phyloP scores from a whole-genome alignment of 192 early-diverging fungal species.

The Thamnidium elegans region DNA sequence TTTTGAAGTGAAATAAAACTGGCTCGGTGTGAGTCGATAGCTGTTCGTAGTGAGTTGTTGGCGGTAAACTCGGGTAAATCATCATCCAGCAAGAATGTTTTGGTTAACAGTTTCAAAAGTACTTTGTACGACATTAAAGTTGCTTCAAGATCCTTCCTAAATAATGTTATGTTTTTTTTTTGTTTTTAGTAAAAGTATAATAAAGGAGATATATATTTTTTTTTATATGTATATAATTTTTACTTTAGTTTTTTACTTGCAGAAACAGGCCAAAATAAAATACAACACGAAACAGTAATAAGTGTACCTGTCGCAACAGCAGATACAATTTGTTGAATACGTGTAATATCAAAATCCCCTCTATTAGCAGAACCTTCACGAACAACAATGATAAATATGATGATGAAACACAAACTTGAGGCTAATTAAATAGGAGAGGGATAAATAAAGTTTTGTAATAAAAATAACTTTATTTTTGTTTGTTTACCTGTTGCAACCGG shows the following conservation, averaged over 20 bases:
- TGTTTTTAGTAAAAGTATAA: background rate
- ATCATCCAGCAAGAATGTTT: conserved; percentile 58
- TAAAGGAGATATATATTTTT: background rate
- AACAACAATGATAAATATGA: conserved; percentile 49
- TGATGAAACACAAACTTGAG: conserved; percentile 50
- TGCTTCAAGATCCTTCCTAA: conserved; percentile 48
- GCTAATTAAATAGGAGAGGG: conserved; percentile 7
- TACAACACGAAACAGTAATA: conserved; percentile 39
- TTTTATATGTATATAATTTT: too few relatives aligned
- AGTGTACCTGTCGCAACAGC: conserved; percentile 39
- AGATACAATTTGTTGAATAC: conserved; percentile 42
- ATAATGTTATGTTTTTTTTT: background rate
- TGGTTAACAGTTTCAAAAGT: conserved; percentile 60
- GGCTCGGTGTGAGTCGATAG: conserved; percentile 58
- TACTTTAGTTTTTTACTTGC: conserved; percentile 53
- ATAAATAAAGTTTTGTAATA: background rate
- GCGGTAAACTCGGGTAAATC: conserved; percentile 51
- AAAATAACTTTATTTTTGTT: conserved; percentile 5
- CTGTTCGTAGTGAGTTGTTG: conserved; percentile 50
- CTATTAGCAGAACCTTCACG: conserved; percentile 43
- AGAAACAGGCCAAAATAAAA: conserved; percentile 52
- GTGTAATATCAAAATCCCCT: conserved; percentile 39
- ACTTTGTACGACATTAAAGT: conserved; percentile 57
- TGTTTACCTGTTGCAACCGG: conserved; percentile 50
- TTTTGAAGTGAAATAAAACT: conserved; percentile 57